These are phyloP conservation scores for Fusarium pseudoanthophilum DNA, from an alignment of 2,329 filamentous ascomycete species.

Conservation along the genomic window DNA sequence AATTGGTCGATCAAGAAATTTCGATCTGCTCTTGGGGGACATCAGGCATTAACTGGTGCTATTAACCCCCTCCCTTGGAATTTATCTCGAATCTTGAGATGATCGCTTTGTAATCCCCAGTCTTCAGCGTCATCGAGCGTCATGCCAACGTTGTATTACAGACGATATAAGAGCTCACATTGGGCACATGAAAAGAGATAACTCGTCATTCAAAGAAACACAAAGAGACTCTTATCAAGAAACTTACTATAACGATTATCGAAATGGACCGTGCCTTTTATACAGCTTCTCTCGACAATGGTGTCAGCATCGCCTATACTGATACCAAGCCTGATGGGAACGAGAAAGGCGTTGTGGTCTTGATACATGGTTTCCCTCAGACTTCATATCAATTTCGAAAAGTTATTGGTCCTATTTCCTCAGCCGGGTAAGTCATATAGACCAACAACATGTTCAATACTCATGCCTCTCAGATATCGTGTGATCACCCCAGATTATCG, in stretches of 20 bases:
- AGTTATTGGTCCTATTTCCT: constrained; percentile 1
- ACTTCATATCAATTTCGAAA: constrained; percentile 25
- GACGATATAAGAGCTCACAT: background rate
- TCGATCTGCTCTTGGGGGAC: background rate
- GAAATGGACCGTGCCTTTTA: constrained; percentile 9
- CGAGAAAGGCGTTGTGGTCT: constrained; percentile 9
- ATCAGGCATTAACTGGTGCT: background rate
- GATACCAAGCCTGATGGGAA: background rate
- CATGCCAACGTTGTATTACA: background rate
- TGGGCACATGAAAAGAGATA: too few relatives aligned
- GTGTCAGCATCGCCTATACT: constrained; percentile 15
- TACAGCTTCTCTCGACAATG: constrained; percentile 3
- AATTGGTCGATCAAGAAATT: background rate
- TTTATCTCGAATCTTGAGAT: background rate
- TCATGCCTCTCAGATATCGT: background rate
- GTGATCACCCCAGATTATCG: constrained; percentile 15
- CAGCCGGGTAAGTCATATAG: background rate
- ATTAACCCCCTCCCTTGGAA: too few relatives aligned
- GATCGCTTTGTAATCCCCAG: constrained; percentile 13
- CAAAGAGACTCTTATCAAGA: accelerated
- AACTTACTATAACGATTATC: background rate
- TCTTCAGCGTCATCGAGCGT: constrained; percentile 28
- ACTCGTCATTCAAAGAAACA: background rate
- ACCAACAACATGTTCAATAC: background rate
- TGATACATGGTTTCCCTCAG: constrained; percentile 23